Evolutionary conservation across 192 early-diverging fungal species (phyloP).

Genomic region (Backusella westeae): DNA sequence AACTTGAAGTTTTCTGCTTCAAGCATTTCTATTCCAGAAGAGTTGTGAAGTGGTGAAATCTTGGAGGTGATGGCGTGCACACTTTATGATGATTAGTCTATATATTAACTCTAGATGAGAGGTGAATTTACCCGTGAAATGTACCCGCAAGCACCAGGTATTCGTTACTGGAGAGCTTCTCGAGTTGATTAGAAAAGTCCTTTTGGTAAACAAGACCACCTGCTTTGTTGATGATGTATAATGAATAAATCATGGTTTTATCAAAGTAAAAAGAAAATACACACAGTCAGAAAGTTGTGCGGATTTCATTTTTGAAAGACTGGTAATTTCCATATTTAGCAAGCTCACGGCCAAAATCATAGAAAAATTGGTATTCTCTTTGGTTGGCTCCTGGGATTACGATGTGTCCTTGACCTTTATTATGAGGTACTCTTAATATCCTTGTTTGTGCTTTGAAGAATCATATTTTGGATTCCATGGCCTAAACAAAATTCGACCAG

Average conservation of each 20-base stretch:
- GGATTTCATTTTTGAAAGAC: not conserved
- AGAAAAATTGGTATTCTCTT: not conserved
- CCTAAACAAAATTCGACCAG: too few species aligned
- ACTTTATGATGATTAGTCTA: conserved; percentile 36
- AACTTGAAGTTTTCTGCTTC: conserved; percentile 91
- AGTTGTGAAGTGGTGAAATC: conserved; percentile 81
- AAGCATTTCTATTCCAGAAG: conserved; percentile 88
- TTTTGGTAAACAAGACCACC: conserved; percentile 94
- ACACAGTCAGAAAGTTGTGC: not conserved
- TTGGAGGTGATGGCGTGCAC: conserved; percentile 95
- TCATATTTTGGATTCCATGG: too few species aligned
- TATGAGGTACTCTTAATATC: too few species aligned
- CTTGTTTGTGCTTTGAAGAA: too few species aligned
- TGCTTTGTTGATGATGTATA: conserved; percentile 87
- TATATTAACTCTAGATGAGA: not conserved
- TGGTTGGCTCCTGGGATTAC: too few species aligned
- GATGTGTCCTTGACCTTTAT: too few species aligned
- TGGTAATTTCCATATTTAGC: not conserved
- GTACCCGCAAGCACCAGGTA: conserved; percentile 98
- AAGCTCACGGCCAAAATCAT: not conserved
- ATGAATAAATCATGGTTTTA: conserved; percentile 67
- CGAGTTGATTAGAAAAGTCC: conserved; percentile 82
- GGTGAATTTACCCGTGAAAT: conserved; percentile 77
- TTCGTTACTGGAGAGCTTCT: conserved; percentile 90
- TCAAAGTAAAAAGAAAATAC: not conserved